Base-by-base conservation (phyloP, 495 filamentous ascomycete genomes). In the Patellaria atrata region DNA sequence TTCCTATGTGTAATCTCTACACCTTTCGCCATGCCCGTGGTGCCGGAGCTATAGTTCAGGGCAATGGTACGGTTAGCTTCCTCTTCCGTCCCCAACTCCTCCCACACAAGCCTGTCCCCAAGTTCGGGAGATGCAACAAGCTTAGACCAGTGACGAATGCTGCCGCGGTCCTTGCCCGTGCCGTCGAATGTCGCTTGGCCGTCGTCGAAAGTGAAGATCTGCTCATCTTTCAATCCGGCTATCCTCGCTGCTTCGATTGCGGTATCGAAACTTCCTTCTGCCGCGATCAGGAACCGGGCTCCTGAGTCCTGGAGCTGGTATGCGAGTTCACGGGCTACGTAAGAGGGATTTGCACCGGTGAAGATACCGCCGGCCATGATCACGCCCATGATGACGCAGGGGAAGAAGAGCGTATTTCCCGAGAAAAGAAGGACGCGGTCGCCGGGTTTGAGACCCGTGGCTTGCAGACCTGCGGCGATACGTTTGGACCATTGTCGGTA, bases 21-120 rank as follows among this genome's bases (percentile, higher is more conserved):
- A 15, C 83, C 83, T 51, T 91, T 92, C 10, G 83, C 78, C 4
- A 81, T 61, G 3, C 83, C 83, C 0, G 82, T 91, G 5, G 83
- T 92, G 2, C 83, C 83, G 31, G 65, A 71, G 35, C 65, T 73
- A 55, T 84, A 84, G 45, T 83, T 83, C 34, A 86, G 62, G 10
- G 46, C 44, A 12, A 52, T 39, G 3, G 55, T 55, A 3, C 36
- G 27, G 21, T 54, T 33, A 12, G 52, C 38, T 11, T 50, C 31
- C 13, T 49, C 36, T 15, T 38, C 35, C 11, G 45, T 48, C 2
- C 26, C 38, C 12, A 50, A 33, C 8, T 52, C 47, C 14, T 45
- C 37, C 55, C 57, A 60, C 11, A 20, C 22, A 33, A 55, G 55
- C 12, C 23, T 18, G 1, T 30, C 7, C 5, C 44, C 57, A 5